A percentile compares a stretch with the other conserved stretches of the same genome.
Evolutionary conservation across 495 filamentous ascomycete species (phyloP).

Genomic region (Stereocaulon alpinum): DNA sequence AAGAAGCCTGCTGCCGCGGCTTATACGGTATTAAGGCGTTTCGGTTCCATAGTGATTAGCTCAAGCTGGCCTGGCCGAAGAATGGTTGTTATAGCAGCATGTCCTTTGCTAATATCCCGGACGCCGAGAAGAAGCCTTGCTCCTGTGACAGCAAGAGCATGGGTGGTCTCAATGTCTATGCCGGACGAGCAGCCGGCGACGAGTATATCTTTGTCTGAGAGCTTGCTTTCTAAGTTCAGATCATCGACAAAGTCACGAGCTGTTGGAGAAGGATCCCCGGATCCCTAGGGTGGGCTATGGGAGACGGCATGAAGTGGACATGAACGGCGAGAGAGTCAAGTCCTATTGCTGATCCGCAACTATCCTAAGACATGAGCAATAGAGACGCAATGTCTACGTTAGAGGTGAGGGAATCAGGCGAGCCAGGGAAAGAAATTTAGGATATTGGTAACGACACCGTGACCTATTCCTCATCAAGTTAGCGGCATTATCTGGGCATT

Average conservation of each 20-base stretch:
- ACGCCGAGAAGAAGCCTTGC: slow-evolving; percentile 37
- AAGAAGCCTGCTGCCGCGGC: slow-evolving; percentile 32
- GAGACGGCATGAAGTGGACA: slow-evolving; percentile 20
- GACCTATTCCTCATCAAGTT: too few relatives aligned
- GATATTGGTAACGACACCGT: too few relatives aligned
- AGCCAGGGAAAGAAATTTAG: too few relatives aligned
- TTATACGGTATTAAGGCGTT: slow-evolving; percentile 31
- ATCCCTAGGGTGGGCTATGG: slow-evolving; percentile 32
- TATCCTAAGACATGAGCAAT: too few relatives aligned
- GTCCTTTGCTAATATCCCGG: slow-evolving; percentile 31
- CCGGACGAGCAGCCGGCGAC: slow-evolving; percentile 60
- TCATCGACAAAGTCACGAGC: slow-evolving; percentile 38
- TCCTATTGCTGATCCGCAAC: too few relatives aligned
- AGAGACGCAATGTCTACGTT: too few relatives aligned
- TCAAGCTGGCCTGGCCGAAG: slow-evolving; percentile 26
- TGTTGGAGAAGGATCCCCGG: slow-evolving; percentile 39
- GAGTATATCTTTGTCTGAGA: slow-evolving; percentile 48
- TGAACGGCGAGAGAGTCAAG: too few relatives aligned
- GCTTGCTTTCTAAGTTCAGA: slow-evolving; percentile 29
- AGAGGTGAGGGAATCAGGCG: too few relatives aligned
- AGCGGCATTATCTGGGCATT: too few relatives aligned
- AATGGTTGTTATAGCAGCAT: slow-evolving; percentile 24
- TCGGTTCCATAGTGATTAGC: slow-evolving; percentile 36
- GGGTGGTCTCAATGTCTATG: slow-evolving; percentile 42
- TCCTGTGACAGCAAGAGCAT: slow-evolving; percentile 36